Evolutionary conservation across 805 yeast species (phyloP), one percentile per base, ranked within the genome.

Genomic region (Myxozyma sirexii): DNA sequence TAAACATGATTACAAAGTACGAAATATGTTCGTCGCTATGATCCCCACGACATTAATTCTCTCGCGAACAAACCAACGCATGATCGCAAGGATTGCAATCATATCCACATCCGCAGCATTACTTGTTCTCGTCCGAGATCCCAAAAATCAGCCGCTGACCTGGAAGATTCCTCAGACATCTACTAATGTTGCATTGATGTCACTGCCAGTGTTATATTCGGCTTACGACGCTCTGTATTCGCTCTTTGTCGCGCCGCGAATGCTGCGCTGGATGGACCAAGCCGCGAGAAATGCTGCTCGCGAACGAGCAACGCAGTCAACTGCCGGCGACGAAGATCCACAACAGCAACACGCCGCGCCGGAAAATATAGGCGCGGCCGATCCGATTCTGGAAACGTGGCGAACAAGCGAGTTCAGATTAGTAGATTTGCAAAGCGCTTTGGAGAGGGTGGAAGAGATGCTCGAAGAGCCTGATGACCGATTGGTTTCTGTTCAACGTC

Each of bases 21-120:
- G 57, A 8, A 17, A 13, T 4, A 21, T 45, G 2, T 8, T 23
- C 4, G 26, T 54, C 17, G 23, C 51, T 4, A 15, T 38, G 31
- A 54, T 54, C 17, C 57, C 51, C 24, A 4, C 27, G 17, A 23
- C 51, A 6, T 37, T 54, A 13, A 19, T 53, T 19, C 43, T 44
- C 19, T 24, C 44, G 27, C 50, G 56, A 3, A 19, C 48, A 8
- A 24, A 35, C 26, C n/a, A 19, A 13, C 26, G 26, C 5, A 23
- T 19, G 15, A 21, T 47, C 23, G 19, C 51, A 1, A 21, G 39
- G 10, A 10, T 27, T 3, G 15, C 27, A 15, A n/a, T 47, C n/a
- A 17, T 27, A 5, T 7, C 33, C 12, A 33, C 51, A 31, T 17
- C 27, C 15, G 41, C 27, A 47, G 21, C 37, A n/a, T 17, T 31